Conservation (phyloP, 441 rosid genomes). For the Omphalea diandra region DNA sequence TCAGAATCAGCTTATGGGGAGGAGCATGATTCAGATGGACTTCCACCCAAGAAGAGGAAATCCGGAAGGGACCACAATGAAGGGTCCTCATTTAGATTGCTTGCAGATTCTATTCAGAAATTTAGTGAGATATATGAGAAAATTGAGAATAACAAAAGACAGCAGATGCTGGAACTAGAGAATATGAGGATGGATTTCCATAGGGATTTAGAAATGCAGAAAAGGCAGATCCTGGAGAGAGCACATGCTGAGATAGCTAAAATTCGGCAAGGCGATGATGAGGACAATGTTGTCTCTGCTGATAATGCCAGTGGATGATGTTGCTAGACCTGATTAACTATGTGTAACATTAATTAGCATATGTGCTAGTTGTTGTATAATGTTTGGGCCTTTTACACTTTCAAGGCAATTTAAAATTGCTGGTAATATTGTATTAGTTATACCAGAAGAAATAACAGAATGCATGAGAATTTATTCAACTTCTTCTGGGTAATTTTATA, state of each 20-base stretch:
- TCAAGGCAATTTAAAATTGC: conserved; percentile 28
- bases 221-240: conserved; percentile 78
- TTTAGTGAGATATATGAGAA: conserved; percentile 86
- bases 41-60: conserved; percentile 69
- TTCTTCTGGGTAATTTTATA: background rate
- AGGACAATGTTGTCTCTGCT: conserved; percentile 47
- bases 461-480: conserved; percentile 12
- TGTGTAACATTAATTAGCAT: conserved; percentile 18
- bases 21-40: conserved; percentile 61
- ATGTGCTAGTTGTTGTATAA: conserved; percentile 32
- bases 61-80: conserved; percentile 47
- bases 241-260: conserved; percentile 75
- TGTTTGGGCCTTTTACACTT: conserved; percentile 22
- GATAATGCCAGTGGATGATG: conserved; percentile 57
- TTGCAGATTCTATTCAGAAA: conserved; percentile 75
- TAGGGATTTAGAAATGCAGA: conserved; percentile 81
- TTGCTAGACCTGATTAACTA: background rate
- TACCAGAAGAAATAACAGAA: conserved; percentile 21
- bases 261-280: conserved; percentile 47
- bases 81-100: conserved; percentile 57
- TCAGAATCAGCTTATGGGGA: conserved; percentile 57
- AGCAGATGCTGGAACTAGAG: conserved; percentile 85
- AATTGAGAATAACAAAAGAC: conserved; percentile 74
- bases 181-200: conserved; percentile 92
- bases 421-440: conserved; percentile 24